Evolutionary conservation across 2,329 filamentous ascomycete species (phyloP).

Genomic region (Claviceps spartinae): DNA sequence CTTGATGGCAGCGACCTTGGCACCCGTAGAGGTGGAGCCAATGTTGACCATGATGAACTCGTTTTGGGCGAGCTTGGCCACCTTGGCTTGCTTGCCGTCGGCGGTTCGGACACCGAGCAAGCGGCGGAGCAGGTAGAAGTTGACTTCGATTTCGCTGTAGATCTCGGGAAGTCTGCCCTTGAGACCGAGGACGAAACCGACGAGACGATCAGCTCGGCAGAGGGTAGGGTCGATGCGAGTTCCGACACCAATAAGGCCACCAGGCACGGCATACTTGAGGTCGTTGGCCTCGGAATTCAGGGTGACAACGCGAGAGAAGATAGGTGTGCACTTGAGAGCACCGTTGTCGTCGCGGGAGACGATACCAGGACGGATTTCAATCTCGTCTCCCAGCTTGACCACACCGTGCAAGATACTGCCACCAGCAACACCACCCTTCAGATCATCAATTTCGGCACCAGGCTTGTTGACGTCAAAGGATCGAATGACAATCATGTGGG

Average conservation of each 20-base stretch:
- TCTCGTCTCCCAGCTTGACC: constrained; percentile 91
- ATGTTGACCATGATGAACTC: constrained; percentile 99
- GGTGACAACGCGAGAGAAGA: constrained; percentile 88
- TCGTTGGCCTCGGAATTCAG: constrained; percentile 97
- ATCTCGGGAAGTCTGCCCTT: constrained; percentile 90
- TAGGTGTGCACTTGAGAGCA: constrained; percentile 89
- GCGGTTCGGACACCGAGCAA: constrained; percentile 94
- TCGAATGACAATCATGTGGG: constrained; percentile 98
- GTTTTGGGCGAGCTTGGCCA: constrained; percentile 94
- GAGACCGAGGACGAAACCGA: constrained; percentile 92
- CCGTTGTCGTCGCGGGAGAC: constrained; percentile 90
- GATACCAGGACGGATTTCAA: constrained; percentile 97
- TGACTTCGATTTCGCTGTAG: constrained; percentile 96
- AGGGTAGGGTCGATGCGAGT: constrained; percentile 95
- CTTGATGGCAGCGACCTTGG: constrained; percentile 94
- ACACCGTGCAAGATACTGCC: constrained; percentile 94
- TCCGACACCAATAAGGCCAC: constrained; percentile 95
- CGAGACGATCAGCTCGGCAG: constrained; percentile 95
- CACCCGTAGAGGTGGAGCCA: constrained; percentile 90
- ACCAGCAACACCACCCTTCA: constrained; percentile 97
- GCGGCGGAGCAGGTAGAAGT: constrained; percentile 94
- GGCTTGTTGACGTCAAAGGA: constrained; percentile 99
- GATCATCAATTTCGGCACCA: constrained; percentile 92
- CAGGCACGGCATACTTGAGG: constrained; percentile 94
- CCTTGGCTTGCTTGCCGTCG: constrained; percentile 98